These are phyloP conservation scores for Heracleum sosnowskyi DNA, from an alignment of 129 eudicot genomes.

Conservation along the genomic window DNA sequence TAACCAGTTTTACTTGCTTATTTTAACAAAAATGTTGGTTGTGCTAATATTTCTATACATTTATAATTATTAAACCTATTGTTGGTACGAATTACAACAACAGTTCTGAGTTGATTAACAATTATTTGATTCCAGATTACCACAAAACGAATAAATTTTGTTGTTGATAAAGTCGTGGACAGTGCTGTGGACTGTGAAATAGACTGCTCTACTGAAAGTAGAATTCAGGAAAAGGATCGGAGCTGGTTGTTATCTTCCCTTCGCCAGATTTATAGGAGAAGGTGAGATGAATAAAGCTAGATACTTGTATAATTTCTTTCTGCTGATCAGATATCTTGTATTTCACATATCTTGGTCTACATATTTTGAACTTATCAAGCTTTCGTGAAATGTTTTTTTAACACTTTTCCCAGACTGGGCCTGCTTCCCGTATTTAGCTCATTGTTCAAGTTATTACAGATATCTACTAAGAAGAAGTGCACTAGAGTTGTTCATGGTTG, in stretches of 20 bases:
- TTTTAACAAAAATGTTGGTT: not conserved
- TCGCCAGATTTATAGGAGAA: conserved; percentile 93
- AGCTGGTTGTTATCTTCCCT: conserved; percentile 91
- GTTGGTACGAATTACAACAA: conserved; percentile 10
- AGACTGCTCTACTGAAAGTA: conserved; percentile 38
- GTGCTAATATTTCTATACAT: not conserved
- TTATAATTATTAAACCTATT: conserved; percentile 6
- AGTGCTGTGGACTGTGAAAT: conserved; percentile 33
- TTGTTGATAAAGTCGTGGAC: conserved; percentile 56
- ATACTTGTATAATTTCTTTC: not conserved
- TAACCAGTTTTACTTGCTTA: not conserved
- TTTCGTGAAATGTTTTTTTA: not conserved
- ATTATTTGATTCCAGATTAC: conserved; percentile 60
- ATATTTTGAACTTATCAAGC: not conserved
- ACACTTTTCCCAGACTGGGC: not conserved
- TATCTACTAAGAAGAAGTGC: conserved; percentile 97
- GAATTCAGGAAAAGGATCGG: conserved; percentile 70
- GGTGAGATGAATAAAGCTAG: conserved; percentile 34
- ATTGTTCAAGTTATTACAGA: conserved; percentile 40
- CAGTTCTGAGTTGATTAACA: conserved; percentile 10
- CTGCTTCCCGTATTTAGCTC: conserved; percentile 14
- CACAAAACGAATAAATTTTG: conserved; percentile 75
- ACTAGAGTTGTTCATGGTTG: conserved; percentile 94
- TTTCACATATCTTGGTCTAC: not conserved
- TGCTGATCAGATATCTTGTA: not conserved